A percentile compares a stretch with the other conserved stretches of the same genome.
Conservation (phyloP, 2,329 filamentous ascomycete species). For the Elsinoe necatrix region DNA sequence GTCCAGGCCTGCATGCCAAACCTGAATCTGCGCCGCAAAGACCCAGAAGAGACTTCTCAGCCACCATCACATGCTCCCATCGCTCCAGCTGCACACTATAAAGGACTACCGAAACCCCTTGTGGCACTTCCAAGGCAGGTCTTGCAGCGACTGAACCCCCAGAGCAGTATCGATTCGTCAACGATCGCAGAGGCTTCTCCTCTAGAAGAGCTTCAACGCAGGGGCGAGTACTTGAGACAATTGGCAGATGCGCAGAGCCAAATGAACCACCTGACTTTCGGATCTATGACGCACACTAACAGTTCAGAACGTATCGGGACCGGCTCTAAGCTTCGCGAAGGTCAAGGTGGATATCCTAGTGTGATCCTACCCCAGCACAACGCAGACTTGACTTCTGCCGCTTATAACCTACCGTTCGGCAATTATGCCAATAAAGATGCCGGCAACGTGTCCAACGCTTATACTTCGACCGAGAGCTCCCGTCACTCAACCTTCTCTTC, state of each 20-base stretch:
- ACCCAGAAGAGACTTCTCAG: not conserved
- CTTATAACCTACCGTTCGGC: not conserved
- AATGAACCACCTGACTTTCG: not conserved
- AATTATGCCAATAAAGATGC: not conserved
- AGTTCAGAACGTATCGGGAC: not conserved
- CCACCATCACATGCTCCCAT: slow-evolving; percentile 15
- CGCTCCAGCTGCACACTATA: slow-evolving; percentile 14
- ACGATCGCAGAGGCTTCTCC: not conserved
- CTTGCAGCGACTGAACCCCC: not conserved
- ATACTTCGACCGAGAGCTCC: not conserved
- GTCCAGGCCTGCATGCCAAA: slow-evolving; percentile 26
- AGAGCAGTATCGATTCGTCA: not conserved
- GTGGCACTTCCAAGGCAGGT: not conserved
- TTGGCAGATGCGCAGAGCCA: not conserved
- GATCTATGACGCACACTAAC: not conserved
- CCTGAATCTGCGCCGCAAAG: slow-evolving; percentile 2
- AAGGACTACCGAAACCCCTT: not conserved
- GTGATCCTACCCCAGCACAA: slow-evolving; percentile 1
- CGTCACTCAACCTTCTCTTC: slow-evolving; percentile 1
- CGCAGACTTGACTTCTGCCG: not conserved
- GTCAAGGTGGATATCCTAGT: not conserved
- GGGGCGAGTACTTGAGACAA: not conserved
- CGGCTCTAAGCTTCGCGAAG: not conserved
- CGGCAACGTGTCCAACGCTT: not conserved
- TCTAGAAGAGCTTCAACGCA: not conserved